Base-by-base conservation (phyloP, 352 stramenopile species). In the Phytophthora aleatoria region DNA sequence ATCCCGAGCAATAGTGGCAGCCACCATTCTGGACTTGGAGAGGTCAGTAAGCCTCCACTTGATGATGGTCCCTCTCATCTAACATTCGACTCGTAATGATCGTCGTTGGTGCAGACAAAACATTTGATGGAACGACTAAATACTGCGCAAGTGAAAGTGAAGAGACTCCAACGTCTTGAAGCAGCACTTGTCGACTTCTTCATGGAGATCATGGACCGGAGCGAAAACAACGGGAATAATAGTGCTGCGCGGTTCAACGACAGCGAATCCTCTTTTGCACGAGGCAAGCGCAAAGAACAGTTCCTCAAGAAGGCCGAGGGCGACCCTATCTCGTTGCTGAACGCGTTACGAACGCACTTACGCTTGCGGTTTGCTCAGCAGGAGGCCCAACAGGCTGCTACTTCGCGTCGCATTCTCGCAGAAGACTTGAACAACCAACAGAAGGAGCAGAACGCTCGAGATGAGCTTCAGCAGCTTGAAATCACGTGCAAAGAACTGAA, bases 101-200 rank as follows among this genome's bases (percentile, higher is more conserved):
- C 20, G 3, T 47, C 13, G 3, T 11, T 49, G 33, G 11, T 56
- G 15, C 44, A 91, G 71, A 59, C 70, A 27, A 89, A 89, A 57
- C 82, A 89, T 50, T 69, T 92, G 4, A 79, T 76, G 6, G 83
- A 92, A 28, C 71, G 83, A 3, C 50, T 94, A 27, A 83, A 90
- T 43, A 64, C 62, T 7, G 80, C 85, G 5, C 85, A 92, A 39
- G 66, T 89, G 56, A 91, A 91, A 42, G 47, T 88, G 30, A 90
- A 90, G 52, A 68, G 73, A 6, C 76, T 93, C 1, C 56, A 79
- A 9, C 81, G 83, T 0, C 77, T 93, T 5, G 85, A 91, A 48
- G 73, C 77, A 0, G 76, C 81, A 24, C 77, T 93, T 39, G 79
- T 83, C 7, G 85, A 93, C 64, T 81, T 91, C 28, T 87, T 90